Percentiles rank a stretch among this genome's conserved stretches.
phyloP scores from a whole-genome alignment of 768 basidiomycete species.

The Hortiboletus campestris region DNA sequence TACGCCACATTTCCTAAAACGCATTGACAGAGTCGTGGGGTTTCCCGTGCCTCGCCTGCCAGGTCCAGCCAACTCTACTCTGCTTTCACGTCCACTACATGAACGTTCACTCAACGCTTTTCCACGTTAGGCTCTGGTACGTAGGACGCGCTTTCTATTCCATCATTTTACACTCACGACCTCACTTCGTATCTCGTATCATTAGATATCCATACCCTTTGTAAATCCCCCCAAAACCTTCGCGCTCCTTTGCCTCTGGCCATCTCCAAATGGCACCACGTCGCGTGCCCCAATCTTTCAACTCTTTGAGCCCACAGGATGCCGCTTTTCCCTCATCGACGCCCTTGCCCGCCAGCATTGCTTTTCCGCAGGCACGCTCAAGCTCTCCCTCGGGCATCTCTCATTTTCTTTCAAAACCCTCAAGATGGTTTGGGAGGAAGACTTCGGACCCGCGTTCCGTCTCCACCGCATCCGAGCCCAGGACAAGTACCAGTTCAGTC shows the following conservation, averaged over 20 bases:
- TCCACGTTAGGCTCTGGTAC: conserved; percentile 1
- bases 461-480: conserved; percentile 41
- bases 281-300: conserved; percentile 41
- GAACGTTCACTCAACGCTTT: conserved; percentile 1
- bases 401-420: conserved; percentile 62
- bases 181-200: background rate
- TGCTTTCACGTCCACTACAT: conserved; percentile 22
- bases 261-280: conserved; percentile 45
- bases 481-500: conserved; percentile 46
- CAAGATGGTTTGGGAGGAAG: conserved; percentile 70
- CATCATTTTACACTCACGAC: background rate
- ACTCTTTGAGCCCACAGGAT: conserved; percentile 41
- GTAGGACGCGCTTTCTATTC: conserved; percentile 9
- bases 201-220: background rate
- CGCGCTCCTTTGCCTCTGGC: conserved; percentile 9
- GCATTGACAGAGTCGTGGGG: conserved; percentile 7
- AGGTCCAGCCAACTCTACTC: background rate
- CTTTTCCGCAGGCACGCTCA: conserved; percentile 50
- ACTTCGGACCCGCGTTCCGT: conserved; percentile 50
- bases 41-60: background rate
- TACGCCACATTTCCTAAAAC: conserved; percentile 27
- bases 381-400: conserved; percentile 64
- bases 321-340: conserved; percentile 17
- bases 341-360: conserved; percentile 37
- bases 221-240: conserved; percentile 9